Percentiles rank a stretch among this genome's conserved stretches.
Conservation (phyloP, 2,329 filamentous ascomycete species). For the Aspergillus sp. region DNA sequence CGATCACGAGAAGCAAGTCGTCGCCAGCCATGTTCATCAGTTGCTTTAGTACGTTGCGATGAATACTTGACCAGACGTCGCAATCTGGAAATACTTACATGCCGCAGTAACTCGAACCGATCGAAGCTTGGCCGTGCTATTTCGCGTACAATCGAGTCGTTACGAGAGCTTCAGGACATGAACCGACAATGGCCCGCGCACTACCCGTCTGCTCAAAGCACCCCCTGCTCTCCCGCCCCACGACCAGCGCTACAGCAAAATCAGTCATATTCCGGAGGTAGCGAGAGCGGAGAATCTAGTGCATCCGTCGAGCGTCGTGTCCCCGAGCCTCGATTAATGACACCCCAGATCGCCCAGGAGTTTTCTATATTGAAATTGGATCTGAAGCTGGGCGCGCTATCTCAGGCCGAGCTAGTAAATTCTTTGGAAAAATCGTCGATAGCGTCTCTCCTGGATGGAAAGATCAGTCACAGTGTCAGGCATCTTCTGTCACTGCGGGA, state of each 20-base stretch:
- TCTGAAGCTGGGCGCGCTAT: constrained; percentile 75
- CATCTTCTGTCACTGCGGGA: constrained; percentile 80
- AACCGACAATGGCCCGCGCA: constrained; percentile 89
- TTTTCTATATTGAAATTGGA: constrained; percentile 94
- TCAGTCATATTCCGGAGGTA: constrained; percentile 24
- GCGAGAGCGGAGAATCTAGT: constrained; percentile 59
- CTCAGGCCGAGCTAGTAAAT: constrained; percentile 85
- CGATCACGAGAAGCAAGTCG: constrained; percentile 56
- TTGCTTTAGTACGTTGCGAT: constrained; percentile 58
- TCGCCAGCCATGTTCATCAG: constrained; percentile 81
- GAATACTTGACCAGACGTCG: not conserved
- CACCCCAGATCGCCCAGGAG: constrained; percentile 86
- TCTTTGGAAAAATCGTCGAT: constrained; percentile 88
- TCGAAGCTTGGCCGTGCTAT: constrained; percentile 81
- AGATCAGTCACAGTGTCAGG: constrained; percentile 86
- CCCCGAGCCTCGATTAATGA: constrained; percentile 71
- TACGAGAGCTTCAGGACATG: constrained; percentile 76
- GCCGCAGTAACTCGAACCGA: constrained; percentile 66
- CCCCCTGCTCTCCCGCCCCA: constrained; percentile 18
- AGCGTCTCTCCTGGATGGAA: constrained; percentile 81
- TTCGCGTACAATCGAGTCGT: constrained; percentile 70
- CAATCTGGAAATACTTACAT: constrained; percentile 10
- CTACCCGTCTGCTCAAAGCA: constrained; percentile 59
- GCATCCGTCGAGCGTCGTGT: constrained; percentile 54
- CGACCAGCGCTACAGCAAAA: constrained; percentile 29